Conservation (phyloP, 75 land plant genomes). For the Chamaecyparis obtusa region DNA sequence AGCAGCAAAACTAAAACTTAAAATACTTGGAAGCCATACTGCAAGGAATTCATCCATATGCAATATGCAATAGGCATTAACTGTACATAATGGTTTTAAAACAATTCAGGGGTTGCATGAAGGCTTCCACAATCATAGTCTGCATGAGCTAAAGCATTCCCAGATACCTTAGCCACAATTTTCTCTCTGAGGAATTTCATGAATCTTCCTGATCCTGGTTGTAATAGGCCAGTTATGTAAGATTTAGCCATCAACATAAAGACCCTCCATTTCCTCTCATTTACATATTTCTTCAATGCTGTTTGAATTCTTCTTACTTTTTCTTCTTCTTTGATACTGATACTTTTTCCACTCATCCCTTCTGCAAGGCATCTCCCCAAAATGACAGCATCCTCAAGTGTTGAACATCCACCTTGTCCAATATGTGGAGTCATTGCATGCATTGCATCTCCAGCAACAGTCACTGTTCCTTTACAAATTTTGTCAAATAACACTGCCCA, state of each 20-base stretch:
- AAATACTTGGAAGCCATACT: not conserved
- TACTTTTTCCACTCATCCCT: constrained; percentile 7
- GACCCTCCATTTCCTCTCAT: constrained; percentile 12
- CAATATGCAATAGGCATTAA: not conserved
- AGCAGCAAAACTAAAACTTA: not conserved
- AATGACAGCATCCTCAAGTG: constrained; percentile 52
- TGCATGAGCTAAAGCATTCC: not conserved
- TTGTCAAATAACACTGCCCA: constrained; percentile 19
- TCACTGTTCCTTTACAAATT: constrained; percentile 25
- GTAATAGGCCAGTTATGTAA: constrained; percentile 4
- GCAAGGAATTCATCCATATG: not conserved
- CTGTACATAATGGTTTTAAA: not conserved
- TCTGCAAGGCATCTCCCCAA: constrained; percentile 23
- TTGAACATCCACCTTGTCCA: constrained; percentile 54
- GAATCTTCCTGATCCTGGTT: constrained; percentile 13
- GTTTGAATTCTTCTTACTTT: not conserved
- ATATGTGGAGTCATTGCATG: constrained; percentile 58
- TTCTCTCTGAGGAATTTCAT: constrained; percentile 11
- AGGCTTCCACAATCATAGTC: constrained; percentile 9
- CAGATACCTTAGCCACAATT: not conserved
- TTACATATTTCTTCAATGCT: constrained; percentile 14
- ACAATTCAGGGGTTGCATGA: not conserved
- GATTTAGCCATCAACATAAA: constrained; percentile 12
- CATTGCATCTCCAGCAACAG: constrained; percentile 63
- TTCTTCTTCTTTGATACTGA: not conserved